Evolutionary conservation across 2,329 filamentous ascomycete species (phyloP).

Genomic region (Passalora sequoiae): DNA sequence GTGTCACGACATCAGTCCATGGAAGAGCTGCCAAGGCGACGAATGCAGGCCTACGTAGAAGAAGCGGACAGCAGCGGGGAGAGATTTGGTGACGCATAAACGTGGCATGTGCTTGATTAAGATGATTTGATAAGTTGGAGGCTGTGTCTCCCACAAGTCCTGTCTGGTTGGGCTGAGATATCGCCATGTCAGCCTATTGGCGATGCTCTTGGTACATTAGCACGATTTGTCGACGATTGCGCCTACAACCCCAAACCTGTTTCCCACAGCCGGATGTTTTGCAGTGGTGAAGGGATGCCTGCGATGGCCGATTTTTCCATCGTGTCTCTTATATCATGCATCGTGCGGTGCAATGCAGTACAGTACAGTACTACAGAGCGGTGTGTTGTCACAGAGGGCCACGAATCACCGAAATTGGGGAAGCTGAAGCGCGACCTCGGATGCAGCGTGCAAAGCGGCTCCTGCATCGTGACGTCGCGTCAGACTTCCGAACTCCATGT

Average conservation of each 20-base stretch:
- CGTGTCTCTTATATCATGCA: too few species aligned
- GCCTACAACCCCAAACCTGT: neutral
- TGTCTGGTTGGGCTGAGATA: neutral
- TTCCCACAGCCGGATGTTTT: neutral
- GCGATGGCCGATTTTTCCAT: too few species aligned
- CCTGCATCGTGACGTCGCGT: too few species aligned
- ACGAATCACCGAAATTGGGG: too few species aligned
- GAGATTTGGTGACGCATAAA: constrained; percentile 11
- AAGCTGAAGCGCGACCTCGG: too few species aligned
- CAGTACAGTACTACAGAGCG: too few species aligned
- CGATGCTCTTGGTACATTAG: constrained; percentile 2
- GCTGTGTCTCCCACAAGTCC: neutral
- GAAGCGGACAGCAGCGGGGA: constrained; percentile 15
- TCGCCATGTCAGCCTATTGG: constrained; percentile 4
- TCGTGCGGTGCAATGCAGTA: too few species aligned
- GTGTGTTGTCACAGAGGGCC: too few species aligned
- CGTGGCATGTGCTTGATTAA: constrained; percentile 2
- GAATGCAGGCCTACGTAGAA: constrained; percentile 27
- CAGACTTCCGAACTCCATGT: too few species aligned
- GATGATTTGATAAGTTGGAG: neutral
- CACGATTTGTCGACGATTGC: constrained; percentile 4
- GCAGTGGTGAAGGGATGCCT: too few species aligned
- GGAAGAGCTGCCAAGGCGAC: constrained; percentile 16
- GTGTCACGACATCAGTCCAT: constrained; percentile 17
- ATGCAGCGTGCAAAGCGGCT: too few species aligned